Percentiles rank a stretch among this genome's conserved stretches.
Conservation (phyloP, 257 asterid genomes). For the Phtheirospermum japonicum region DNA sequence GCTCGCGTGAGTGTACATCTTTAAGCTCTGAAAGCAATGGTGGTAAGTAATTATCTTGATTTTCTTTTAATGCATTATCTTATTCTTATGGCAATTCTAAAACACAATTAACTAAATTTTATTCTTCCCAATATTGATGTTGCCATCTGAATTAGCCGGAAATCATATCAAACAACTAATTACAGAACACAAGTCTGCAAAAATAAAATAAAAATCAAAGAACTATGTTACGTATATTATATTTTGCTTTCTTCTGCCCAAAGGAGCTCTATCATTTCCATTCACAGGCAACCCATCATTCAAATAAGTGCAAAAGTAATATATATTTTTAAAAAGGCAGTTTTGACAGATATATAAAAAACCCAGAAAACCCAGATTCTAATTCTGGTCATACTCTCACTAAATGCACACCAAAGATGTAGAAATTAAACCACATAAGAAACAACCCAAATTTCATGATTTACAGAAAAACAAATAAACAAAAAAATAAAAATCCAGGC, state of each 20-base stretch:
- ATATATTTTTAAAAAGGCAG: neutral
- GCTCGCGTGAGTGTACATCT: conserved; percentile 34
- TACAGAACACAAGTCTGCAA: neutral
- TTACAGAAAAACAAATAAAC: conserved; percentile 8
- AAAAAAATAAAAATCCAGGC: conserved; percentile 9
- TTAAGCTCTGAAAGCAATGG: conserved; percentile 22
- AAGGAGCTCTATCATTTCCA: neutral
- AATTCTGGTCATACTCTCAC: conserved; percentile 3
- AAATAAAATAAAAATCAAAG: too few relatives aligned
- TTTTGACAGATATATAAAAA: neutral
- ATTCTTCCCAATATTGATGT: neutral
- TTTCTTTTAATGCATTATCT: neutral
- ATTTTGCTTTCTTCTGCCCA: neutral
- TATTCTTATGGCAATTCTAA: conserved; percentile 8
- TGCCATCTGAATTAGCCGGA: neutral
- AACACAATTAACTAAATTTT: neutral
- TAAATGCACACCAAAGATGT: neutral
- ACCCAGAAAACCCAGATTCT: conserved; percentile 23
- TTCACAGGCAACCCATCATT: too few relatives aligned
- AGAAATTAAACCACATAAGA: neutral
- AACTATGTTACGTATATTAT: neutral
- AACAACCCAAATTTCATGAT: conserved; percentile 14
- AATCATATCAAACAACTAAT: neutral
- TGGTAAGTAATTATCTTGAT: neutral
- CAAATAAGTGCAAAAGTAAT: neutral